Conservation (phyloP, 257 asterid genomes). For the Solanum neorickii region DNA sequence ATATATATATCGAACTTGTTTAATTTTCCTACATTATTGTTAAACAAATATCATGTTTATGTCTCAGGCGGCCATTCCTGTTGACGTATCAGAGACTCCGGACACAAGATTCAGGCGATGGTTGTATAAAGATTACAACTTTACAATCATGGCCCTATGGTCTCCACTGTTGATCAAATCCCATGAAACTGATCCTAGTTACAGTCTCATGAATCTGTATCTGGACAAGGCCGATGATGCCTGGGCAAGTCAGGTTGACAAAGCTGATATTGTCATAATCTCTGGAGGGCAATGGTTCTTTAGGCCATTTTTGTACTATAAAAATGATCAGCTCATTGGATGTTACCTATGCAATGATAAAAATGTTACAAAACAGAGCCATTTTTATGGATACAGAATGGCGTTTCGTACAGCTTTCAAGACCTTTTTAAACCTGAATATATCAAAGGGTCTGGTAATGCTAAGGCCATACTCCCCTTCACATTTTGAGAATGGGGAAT, state of each 20-base stretch:
- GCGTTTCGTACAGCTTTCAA: slow-evolving; percentile 32
- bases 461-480: slow-evolving; percentile 48
- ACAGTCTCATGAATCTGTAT: slow-evolving; percentile 1
- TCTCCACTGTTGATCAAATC: slow-evolving; percentile 6
- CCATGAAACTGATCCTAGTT: not conserved
- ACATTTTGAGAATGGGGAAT: slow-evolving; percentile 44
- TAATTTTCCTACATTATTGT: not conserved
- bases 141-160: slow-evolving; percentile 8
- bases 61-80: not conserved
- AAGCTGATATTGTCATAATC: slow-evolving; percentile 1
- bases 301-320: slow-evolving; percentile 30
- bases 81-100: not conserved
- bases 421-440: not conserved
- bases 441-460: slow-evolving; percentile 14
- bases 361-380: slow-evolving; percentile 18
- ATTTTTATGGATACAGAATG: slow-evolving; percentile 25
- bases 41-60: not conserved
- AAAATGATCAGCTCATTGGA: slow-evolving; percentile 20
- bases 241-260: slow-evolving; percentile 1
- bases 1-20: not conserved
- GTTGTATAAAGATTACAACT: slow-evolving; percentile 3
- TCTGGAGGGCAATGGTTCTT: slow-evolving; percentile 17
- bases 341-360: slow-evolving; percentile 34
- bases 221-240: slow-evolving; percentile 2
- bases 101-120: slow-evolving; percentile 10